Conservation (phyloP, 2,329 filamentous ascomycete genomes). For the Bipolaris cookei region DNA sequence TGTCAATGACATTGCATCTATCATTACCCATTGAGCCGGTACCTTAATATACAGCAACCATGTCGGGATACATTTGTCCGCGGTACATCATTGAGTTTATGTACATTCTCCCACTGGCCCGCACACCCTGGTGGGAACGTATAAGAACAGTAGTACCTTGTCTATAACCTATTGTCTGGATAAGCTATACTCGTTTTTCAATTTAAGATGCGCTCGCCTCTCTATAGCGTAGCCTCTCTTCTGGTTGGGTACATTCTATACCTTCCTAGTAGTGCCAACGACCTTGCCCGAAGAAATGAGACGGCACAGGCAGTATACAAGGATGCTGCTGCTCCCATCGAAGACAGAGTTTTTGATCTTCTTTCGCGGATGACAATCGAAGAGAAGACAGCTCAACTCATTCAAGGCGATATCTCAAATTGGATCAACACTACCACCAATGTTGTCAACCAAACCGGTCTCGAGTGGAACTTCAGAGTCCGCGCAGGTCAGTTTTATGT, state of each 20-base stretch:
- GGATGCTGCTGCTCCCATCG: constrained; percentile 65
- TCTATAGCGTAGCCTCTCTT: constrained; percentile 17
- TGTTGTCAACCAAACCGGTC: constrained; percentile 69
- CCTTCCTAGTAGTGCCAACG: constrained; percentile 27
- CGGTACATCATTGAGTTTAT: neutral
- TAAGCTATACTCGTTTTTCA: constrained; percentile 1
- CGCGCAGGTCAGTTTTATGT: constrained; percentile 76
- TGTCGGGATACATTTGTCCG: constrained; percentile 27
- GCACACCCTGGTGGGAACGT: constrained; percentile 9
- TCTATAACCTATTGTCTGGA: constrained; percentile 1
- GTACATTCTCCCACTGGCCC: constrained; percentile 2
- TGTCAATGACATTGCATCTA: constrained; percentile 5
- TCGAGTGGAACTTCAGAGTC: constrained; percentile 69
- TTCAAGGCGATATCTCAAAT: constrained; percentile 70
- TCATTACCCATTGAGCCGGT: constrained; percentile 13
- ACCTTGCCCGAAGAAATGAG: constrained; percentile 36
- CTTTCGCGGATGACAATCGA: constrained; percentile 75
- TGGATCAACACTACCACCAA: constrained; percentile 74
- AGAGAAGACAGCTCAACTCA: constrained; percentile 73
- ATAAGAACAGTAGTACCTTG: constrained; percentile 20
- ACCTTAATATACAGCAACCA: constrained; percentile 19
- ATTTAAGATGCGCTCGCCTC: neutral
- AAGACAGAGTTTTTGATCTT: constrained; percentile 70
- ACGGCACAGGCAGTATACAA: constrained; percentile 61
- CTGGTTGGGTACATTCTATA: constrained; percentile 23